Evolutionary conservation across 176 grass and related monocot genomes (phyloP).

Genomic region (Otatea glauca): DNA sequence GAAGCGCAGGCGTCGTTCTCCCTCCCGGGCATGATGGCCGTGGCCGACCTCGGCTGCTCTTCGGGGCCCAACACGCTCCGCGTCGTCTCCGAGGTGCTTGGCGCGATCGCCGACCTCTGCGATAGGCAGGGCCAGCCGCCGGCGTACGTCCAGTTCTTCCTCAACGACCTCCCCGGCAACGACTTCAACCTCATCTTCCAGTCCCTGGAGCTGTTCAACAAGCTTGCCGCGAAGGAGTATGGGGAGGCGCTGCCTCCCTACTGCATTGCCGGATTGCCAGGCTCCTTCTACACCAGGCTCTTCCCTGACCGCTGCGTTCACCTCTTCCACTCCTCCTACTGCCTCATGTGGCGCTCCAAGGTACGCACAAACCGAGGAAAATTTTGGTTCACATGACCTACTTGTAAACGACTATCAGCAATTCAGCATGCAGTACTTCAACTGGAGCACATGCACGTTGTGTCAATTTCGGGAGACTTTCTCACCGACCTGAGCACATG

Average conservation of each 20-base stretch:
- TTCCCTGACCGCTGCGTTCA: conserved; percentile 55
- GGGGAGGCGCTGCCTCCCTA: conserved; percentile 5
- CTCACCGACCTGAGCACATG: neutral
- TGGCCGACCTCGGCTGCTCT: conserved; percentile 70
- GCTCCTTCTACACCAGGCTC: conserved; percentile 68
- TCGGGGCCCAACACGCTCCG: conserved; percentile 64
- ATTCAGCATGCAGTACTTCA: too few species aligned
- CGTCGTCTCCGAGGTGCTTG: conserved; percentile 57
- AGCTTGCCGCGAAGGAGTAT: neutral
- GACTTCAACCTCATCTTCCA: conserved; percentile 73
- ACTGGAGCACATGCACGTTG: too few species aligned
- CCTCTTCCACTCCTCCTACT: conserved; percentile 72
- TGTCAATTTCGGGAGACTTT: neutral
- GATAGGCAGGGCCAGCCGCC: neutral
- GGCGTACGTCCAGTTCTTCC: conserved; percentile 61
- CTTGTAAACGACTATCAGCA: neutral
- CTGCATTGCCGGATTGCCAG: conserved; percentile 62
- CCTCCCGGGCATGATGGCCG: conserved; percentile 39
- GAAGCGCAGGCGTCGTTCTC: conserved; percentile 38
- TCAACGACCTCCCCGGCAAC: conserved; percentile 72
- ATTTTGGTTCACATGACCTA: neutral
- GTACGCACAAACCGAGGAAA: conserved; percentile 11
- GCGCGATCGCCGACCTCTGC: conserved; percentile 7
- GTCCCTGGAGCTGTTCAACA: conserved; percentile 38
- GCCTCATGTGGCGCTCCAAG: conserved; percentile 72